Conservation (phyloP, 1,284 basidiomycete genomes). For the Boletus semigastroideus region DNA sequence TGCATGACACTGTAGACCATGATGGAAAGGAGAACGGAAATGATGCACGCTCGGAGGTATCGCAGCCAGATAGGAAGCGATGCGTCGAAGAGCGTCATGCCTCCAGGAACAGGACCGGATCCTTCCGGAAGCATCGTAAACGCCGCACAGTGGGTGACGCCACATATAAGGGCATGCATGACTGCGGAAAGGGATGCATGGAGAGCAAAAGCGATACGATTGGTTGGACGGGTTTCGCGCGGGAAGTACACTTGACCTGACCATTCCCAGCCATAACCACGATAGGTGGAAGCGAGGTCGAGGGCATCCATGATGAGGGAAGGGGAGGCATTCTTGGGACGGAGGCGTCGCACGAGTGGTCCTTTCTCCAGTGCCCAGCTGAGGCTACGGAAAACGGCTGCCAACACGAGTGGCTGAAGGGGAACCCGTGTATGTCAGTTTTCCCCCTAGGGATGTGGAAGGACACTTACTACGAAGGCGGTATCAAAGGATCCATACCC, state of each 20-base stretch:
- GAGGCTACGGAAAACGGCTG: background rate
- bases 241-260: background rate
- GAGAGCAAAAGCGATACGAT: background rate
- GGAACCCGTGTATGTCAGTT: background rate
- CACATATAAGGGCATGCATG: background rate
- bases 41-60: background rate
- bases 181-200: background rate
- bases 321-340: background rate
- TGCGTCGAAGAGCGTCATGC: slow-evolving; percentile 1
- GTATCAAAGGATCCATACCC: background rate
- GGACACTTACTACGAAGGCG: background rate
- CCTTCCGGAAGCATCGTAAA: background rate
- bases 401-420: background rate
- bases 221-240: background rate
- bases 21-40: background rate
- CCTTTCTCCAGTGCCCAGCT: background rate
- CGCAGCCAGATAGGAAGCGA: background rate
- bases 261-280: slow-evolving; percentile 4
- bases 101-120: background rate
- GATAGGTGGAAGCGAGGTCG: background rate
- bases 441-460: background rate
- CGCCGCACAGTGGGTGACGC: background rate
- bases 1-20: background rate
- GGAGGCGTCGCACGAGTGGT: slow-evolving; percentile 1
- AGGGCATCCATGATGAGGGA: slow-evolving; percentile 3